Evolutionary conservation across 371 early-diverging fungal species (phyloP), one percentile per base, ranked within the genome.

Genomic region (Mortierella sp.): DNA sequence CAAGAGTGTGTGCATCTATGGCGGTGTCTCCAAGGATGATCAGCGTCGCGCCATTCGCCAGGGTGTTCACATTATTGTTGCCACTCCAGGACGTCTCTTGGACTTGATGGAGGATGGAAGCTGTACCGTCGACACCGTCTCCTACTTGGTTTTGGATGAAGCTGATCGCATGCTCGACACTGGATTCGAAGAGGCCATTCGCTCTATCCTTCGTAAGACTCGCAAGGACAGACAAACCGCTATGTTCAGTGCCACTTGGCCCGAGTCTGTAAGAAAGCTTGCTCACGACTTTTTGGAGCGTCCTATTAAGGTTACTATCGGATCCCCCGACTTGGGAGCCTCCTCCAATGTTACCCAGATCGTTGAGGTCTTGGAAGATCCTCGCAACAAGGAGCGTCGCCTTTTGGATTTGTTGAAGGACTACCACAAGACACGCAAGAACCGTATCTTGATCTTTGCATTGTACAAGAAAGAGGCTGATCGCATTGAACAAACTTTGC

Each of bases 131-230:
- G 86, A 88, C 40, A 84, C 90, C 35, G 91, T 95, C n/a, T 87
- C 89, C 0, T 96, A 93, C 80, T 81, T 97, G 78, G 96, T 98
- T 4, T 84, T 99, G 63, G 98, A 98, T 84, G 99, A 99, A 86
- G 97, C 97, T 40, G 99, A 99, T 89, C 92, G 96, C 68, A 96
- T 97, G 94, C 85, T 98, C 74, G 97, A 97, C 77, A 88, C 92
- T 63, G 98, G 97, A 68, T 99, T 97, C 85, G 96, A 95, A 65
- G 90, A 94, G 60, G 98, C 95, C 47, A 92, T 99, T 74, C 92
- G 94, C 55, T 89, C 90, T 37, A 96, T 96, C 64, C 87, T 95
- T 78, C 77, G 86, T 45, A 67, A 87, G 72, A 88, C 89, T 52
- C 86, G 79, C 69, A 84, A 75, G 39, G 86, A 91, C 28, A 93